Evolutionary conservation across 768 basidiomycete species (phyloP).

Genomic region (Neoboletus magnificus): DNA sequence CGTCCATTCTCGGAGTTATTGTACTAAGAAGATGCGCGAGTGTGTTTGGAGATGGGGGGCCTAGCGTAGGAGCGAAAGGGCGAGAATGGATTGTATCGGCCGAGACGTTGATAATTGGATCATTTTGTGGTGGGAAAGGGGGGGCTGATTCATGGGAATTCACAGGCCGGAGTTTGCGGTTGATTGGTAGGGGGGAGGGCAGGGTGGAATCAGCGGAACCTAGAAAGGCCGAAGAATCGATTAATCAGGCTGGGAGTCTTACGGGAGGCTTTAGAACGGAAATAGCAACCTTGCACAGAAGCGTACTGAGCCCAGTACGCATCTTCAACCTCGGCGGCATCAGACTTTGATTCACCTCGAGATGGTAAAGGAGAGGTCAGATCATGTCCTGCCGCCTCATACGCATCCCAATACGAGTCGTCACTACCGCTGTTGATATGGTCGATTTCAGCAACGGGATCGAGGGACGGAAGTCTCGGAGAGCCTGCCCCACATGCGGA

Average conservation of each 20-base stretch:
- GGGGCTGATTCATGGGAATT: background rate
- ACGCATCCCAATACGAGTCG: slow-evolving; percentile 68
- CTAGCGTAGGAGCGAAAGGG: slow-evolving; percentile 3
- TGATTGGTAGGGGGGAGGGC: slow-evolving; percentile 44
- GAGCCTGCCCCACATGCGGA: slow-evolving; percentile 14
- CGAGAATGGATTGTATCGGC: slow-evolving; percentile 18
- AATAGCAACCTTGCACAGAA: slow-evolving; percentile 56
- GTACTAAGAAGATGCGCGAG: slow-evolving; percentile 26
- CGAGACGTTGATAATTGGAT: slow-evolving; percentile 12
- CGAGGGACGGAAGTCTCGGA: background rate
- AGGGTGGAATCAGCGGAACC: slow-evolving; percentile 72
- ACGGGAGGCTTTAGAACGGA: slow-evolving; percentile 13
- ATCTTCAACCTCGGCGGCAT: slow-evolving; percentile 40
- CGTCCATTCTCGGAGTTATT: slow-evolving; percentile 26
- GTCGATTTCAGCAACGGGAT: slow-evolving; percentile 10
- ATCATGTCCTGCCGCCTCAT: slow-evolving; percentile 41
- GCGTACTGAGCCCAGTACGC: slow-evolving; percentile 79
- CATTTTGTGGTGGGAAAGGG: slow-evolving; percentile 5
- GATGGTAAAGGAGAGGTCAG: slow-evolving; percentile 10
- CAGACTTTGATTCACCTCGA: slow-evolving; percentile 15
- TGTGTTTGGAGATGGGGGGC: slow-evolving; percentile 26
- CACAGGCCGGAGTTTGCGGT: slow-evolving; percentile 25
- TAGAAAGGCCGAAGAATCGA: slow-evolving; percentile 26
- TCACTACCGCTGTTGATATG: slow-evolving; percentile 35
- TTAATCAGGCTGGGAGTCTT: slow-evolving; percentile 7